Evolutionary conservation across 169 alveolate genomes (phyloP).

Genomic region (Theileria sp.): DNA sequence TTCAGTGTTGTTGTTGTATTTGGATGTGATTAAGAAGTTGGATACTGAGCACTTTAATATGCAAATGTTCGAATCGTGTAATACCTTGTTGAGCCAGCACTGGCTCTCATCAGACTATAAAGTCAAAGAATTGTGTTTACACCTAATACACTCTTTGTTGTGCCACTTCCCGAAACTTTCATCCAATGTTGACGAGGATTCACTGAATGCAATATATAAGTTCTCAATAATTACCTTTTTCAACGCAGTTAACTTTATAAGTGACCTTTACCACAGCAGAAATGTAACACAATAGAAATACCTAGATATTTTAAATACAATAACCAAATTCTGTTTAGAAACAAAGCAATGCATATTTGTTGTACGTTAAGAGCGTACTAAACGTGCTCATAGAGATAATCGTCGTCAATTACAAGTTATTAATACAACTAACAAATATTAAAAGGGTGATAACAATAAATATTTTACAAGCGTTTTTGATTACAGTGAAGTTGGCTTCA

Average conservation of each 20-base stretch:
- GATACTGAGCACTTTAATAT: constrained; percentile 1
- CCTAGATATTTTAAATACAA: neutral
- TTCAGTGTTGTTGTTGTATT: neutral
- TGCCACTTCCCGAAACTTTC: neutral
- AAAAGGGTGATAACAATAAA: constrained; percentile 7
- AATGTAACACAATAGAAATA: neutral
- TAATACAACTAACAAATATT: constrained; percentile 3
- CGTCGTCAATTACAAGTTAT: neutral
- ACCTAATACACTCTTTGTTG: constrained; percentile 9
- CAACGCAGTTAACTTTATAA: constrained; percentile 44
- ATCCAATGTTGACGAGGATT: constrained; percentile 13
- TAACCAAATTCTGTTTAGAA: neutral
- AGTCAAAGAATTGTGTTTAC: constrained; percentile 30
- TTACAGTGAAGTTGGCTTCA: neutral
- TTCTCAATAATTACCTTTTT: constrained; percentile 18
- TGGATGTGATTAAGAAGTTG: constrained; percentile 13
- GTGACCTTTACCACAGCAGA: neutral
- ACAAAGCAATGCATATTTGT: neutral
- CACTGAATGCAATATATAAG: constrained; percentile 12
- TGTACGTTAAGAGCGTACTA: neutral
- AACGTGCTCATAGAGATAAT: neutral
- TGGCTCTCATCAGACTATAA: constrained; percentile 36
- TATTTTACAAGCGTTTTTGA: neutral
- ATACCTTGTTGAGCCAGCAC: neutral
- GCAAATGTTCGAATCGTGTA: constrained; percentile 4